phyloP scores from a whole-genome alignment of 202 grass and related monocot genomes.

The Setaria viridis region DNA sequence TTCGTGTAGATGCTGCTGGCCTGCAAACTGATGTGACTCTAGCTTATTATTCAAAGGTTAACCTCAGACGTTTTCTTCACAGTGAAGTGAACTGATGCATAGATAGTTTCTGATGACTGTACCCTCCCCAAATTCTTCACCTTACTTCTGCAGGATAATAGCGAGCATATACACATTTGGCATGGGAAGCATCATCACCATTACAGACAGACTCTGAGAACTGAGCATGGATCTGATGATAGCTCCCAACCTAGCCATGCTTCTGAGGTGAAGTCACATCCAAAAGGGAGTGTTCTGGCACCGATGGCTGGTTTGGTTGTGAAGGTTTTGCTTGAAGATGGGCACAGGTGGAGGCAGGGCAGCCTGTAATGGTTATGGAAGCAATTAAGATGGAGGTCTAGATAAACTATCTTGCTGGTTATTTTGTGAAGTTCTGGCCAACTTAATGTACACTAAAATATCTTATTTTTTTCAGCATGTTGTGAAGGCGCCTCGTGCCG shows the following conservation, averaged over 20 bases:
- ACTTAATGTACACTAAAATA: neutral
- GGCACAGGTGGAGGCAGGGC: conserved; percentile 68
- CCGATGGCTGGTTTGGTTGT: conserved; percentile 95
- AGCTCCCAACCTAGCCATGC: conserved; percentile 57
- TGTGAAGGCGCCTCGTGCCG: conserved; percentile 75
- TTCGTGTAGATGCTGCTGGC: conserved; percentile 75
- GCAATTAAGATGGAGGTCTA: conserved; percentile 99
- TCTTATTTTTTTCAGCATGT: conserved; percentile 65
- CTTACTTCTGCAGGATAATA: conserved; percentile 58
- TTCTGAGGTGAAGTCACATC: conserved; percentile 66
- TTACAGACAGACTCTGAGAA: conserved; percentile 67
- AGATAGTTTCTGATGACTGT: conserved; percentile 24
- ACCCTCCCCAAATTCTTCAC: neutral
- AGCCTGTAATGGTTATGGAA: conserved; percentile 95
- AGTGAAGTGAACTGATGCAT: conserved; percentile 8
- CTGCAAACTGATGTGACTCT: conserved; percentile 81
- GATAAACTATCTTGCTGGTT: neutral
- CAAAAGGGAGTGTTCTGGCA: conserved; percentile 87
- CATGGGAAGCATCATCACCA: conserved; percentile 89
- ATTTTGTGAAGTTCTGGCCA: neutral
- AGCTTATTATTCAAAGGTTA: conserved; percentile 85
- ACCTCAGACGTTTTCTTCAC: neutral
- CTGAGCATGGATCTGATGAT: conserved; percentile 60
- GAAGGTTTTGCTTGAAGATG: conserved; percentile 84
- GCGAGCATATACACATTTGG: conserved; percentile 89